These are phyloP conservation scores for Spergularia bocconei DNA, from an alignment of 148 eudicot species.

Conservation along the genomic window DNA sequence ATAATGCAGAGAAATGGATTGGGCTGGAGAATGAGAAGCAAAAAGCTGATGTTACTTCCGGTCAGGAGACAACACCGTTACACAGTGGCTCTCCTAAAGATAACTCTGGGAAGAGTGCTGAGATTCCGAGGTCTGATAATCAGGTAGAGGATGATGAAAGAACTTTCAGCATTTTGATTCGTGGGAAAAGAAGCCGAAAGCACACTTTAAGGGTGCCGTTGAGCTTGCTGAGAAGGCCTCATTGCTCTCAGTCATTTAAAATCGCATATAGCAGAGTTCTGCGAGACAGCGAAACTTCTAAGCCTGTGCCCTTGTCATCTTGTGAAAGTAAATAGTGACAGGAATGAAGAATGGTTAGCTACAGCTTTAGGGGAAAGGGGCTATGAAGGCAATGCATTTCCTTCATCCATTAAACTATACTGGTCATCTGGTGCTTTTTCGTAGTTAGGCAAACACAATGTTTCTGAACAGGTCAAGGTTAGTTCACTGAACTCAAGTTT, in stretches of 20 bases:
- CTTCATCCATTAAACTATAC: conserved; percentile 7
- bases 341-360: conserved; percentile 31
- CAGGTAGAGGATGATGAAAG: conserved; percentile 48
- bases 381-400: conserved; percentile 27
- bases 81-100: conserved; percentile 25
- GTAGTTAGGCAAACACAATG: conserved; percentile 11
- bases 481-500: conserved; percentile 21
- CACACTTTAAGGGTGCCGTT: conserved; percentile 89
- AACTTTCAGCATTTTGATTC: conserved; percentile 69
- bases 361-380: conserved; percentile 27
- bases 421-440: conserved; percentile 15
- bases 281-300: conserved; percentile 67
- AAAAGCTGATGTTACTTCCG: conserved; percentile 26
- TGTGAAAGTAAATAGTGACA: conserved; percentile 41
- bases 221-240: conserved; percentile 80
- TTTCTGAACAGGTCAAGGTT: conserved; percentile 36
- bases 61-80: conserved; percentile 12
- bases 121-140: conserved; percentile 19
- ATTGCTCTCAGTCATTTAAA: conserved; percentile 85
- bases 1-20: conserved; percentile 36
- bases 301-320: conserved; percentile 42
- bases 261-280: conserved; percentile 74
- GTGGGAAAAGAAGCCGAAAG: conserved; percentile 81
- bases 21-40: conserved; percentile 38
- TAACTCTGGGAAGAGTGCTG: conserved; percentile 15